Percentiles rank a stretch among this genome's conserved stretches.
Evolutionary conservation across 352 stramenopile species (phyloP).

Genomic region (Globisporangium nagaii): DNA sequence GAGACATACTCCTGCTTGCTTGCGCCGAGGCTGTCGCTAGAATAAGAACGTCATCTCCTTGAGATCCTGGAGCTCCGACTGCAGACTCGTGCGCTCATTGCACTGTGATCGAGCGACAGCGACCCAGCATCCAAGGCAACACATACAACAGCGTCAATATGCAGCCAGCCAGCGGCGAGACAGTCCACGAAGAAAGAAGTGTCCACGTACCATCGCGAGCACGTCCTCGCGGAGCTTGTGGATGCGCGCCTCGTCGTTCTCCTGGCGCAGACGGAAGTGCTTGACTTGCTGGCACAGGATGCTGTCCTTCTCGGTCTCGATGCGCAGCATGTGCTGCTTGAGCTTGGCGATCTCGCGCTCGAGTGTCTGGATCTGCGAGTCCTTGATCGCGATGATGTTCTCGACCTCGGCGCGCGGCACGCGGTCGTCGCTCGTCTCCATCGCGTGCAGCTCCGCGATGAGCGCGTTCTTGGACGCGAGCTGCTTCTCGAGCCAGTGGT

Average conservation of each 20-base stretch:
- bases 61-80: slow-evolving; percentile 49
- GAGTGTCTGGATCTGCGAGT: slow-evolving; percentile 48
- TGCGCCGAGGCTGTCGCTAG: slow-evolving; percentile 9
- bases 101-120: too few relatives aligned
- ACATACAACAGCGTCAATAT: neutral
- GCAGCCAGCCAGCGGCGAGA: neutral
- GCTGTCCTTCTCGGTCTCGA: slow-evolving; percentile 50
- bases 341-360: slow-evolving; percentile 52
- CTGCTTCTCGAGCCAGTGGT: slow-evolving; percentile 56
- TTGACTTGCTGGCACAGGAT: slow-evolving; percentile 46
- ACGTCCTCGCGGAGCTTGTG: slow-evolving; percentile 50
- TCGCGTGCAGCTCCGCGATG: slow-evolving; percentile 40
- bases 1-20: neutral
- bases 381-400: slow-evolving; percentile 44
- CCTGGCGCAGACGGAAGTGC: slow-evolving; percentile 33
- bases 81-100: slow-evolving; percentile 46
- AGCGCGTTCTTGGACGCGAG: slow-evolving; percentile 51
- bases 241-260: slow-evolving; percentile 48
- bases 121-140: neutral
- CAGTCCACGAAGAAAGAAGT: neutral
- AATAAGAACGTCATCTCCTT: slow-evolving; percentile 51
- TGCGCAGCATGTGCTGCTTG: slow-evolving; percentile 30
- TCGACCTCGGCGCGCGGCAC: slow-evolving; percentile 33
- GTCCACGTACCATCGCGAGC: slow-evolving; percentile 36
- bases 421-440: slow-evolving; percentile 25